These are phyloP conservation scores for Cornus controversa DNA, from an alignment of 148 eudicot genomes.

Conservation along the genomic window DNA sequence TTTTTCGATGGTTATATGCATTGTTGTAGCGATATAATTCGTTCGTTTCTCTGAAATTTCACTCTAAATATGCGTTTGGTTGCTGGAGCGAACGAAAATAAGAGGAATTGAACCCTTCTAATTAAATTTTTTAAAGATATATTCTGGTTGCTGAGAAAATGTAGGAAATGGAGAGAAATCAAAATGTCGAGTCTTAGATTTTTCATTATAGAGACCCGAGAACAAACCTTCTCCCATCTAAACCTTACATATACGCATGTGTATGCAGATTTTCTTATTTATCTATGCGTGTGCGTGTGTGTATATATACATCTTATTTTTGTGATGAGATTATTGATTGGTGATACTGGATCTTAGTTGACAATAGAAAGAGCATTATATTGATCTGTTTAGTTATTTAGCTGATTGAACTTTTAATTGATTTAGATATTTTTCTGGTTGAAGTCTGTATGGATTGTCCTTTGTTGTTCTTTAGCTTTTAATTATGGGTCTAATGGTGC, in stretches of 20 bases:
- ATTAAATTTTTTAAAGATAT: not conserved
- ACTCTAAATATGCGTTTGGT: too few species aligned
- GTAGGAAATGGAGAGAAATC: not conserved
- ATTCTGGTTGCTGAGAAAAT: not conserved
- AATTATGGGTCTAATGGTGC: not conserved
- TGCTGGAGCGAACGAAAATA: too few species aligned
- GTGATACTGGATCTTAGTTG: not conserved
- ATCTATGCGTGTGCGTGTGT: too few species aligned
- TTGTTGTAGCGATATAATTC: too few species aligned
- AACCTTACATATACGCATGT: too few species aligned
- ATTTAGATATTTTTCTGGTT: not conserved
- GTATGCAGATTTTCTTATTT: too few species aligned
- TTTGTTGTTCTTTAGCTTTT: not conserved
- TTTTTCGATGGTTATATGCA: too few species aligned
- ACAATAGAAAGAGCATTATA: not conserved
- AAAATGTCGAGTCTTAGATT: not conserved
- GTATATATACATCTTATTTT: too few species aligned
- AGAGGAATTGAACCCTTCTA: too few species aligned
- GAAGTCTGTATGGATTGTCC: not conserved
- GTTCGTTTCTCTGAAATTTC: not conserved
- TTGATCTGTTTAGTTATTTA: not conserved
- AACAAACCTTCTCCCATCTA: too few species aligned
- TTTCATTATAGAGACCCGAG: too few species aligned
- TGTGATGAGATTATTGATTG: not conserved
- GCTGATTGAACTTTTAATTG: too few species aligned